phyloP scores from a whole-genome alignment of 2,329 filamentous ascomycete species.

The Apiospora pterosperma region DNA sequence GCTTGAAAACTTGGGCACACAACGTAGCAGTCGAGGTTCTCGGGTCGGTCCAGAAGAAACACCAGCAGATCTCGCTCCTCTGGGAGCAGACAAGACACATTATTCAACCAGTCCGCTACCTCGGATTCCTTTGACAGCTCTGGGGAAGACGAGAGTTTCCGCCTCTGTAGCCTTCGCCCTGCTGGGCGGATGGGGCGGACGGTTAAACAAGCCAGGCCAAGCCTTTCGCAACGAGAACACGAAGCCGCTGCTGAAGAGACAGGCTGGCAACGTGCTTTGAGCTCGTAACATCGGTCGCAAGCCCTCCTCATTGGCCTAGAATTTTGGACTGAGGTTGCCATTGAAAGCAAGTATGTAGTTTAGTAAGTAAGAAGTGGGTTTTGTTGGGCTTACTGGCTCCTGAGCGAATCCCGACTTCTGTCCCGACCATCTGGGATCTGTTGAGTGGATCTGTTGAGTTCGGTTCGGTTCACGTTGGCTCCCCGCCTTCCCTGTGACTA shows the following conservation, averaged over 20 bases:
- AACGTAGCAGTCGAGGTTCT: conserved; percentile 17
- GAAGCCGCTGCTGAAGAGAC: not conserved
- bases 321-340: not conserved
- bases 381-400: not conserved
- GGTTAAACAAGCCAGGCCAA: conserved; percentile 14
- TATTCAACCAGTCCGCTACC: not conserved
- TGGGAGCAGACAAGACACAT: conserved; percentile 7
- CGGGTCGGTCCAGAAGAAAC: conserved; percentile 18
- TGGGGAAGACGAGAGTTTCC: not conserved
- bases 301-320: not conserved
- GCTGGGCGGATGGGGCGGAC: conserved; percentile 15
- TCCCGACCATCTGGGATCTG: too few species aligned
- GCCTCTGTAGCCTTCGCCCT: conserved; percentile 15
- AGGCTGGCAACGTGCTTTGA: not conserved
- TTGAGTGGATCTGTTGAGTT: not conserved
- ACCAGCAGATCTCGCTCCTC: conserved; percentile 19
- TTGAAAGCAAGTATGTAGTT: not conserved
- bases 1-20: conserved; percentile 19
- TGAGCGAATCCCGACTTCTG: not conserved
- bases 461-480: not conserved
- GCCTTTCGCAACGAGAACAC: conserved; percentile 17
- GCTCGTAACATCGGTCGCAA: not conserved
- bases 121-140: not conserved
- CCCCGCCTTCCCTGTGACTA: not conserved
- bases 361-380: not conserved